These are phyloP conservation scores for Rauvolfia tetraphylla DNA, from an alignment of 257 asterid genomes.

Conservation along the genomic window DNA sequence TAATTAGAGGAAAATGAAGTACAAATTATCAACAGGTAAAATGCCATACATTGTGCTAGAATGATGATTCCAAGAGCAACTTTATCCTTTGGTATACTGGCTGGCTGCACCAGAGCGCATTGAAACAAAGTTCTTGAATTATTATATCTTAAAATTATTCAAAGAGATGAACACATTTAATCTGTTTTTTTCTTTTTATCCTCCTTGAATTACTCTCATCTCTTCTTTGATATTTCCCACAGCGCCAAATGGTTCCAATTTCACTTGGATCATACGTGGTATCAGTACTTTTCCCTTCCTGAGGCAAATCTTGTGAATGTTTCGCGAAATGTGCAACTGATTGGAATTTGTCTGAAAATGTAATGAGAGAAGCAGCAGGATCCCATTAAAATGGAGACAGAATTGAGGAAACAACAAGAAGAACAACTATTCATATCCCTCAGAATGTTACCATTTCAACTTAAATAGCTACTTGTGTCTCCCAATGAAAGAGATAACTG, in stretches of 20 bases:
- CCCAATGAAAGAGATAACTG: not conserved
- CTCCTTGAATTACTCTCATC: not conserved
- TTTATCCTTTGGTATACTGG: too few relatives aligned
- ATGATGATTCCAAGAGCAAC: too few relatives aligned
- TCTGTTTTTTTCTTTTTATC: too few relatives aligned
- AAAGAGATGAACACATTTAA: too few relatives aligned
- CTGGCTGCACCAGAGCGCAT: too few relatives aligned
- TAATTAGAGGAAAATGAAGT: too few relatives aligned
- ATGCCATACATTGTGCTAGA: too few relatives aligned
- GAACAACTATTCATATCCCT: not conserved
- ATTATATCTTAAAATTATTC: too few relatives aligned
- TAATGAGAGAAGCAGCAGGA: not conserved
- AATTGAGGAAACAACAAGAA: not conserved
- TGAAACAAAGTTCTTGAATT: too few relatives aligned
- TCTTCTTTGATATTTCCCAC: too few relatives aligned
- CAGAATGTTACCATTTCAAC: conserved; percentile 6
- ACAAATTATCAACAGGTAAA: too few relatives aligned
- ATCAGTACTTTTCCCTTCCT: not conserved
- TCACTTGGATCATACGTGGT: not conserved
- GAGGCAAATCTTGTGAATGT: not conserved
- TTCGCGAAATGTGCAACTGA: not conserved
- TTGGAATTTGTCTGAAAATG: not conserved
- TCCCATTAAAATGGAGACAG: conserved; percentile 1
- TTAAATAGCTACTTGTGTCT: not conserved
- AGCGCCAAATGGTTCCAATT: not conserved